Base-by-base conservation (phyloP, 768 basidiomycete genomes). In the Asterophora lycoperdoides region DNA sequence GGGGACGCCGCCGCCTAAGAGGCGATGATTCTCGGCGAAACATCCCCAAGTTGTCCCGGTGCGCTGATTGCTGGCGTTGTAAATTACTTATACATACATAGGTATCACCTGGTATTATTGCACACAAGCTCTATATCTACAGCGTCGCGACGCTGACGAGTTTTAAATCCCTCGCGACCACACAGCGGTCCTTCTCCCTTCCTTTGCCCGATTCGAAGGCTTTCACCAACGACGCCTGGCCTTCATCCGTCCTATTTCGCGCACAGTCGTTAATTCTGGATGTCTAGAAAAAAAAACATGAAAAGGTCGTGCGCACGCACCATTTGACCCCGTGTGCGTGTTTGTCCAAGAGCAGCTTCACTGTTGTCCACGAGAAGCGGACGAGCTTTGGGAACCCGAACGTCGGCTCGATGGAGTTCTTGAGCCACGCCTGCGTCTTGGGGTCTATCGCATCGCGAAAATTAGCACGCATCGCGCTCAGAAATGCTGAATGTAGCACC, bases 321-420 rank as follows among this genome's bases (percentile, higher is more conserved):
- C 96, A 99, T 70, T 87, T 80, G 9, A 89, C 83, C 1, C 73
- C 58, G 63, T 91, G 85, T 0, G 79, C 95, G 33, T 81, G 71
- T 60, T 89, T 89, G 42, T 95, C 92, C 13, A 99, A 68, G 2
- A 83, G 64, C 1, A 89, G 78, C 61, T 93, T 93, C 52, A 94
- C 83, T 0, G 96, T 96, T 3, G 89, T 83, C 96, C 96, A 99
- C 1, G 89, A 93, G 68, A 98, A 98, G 14, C 96, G 81, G 3
- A 83, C 94, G 33, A 97, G 67, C 14, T 81, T 86, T 0, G 95
- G 95, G 60, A 82, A 95, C 4, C 96, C 96, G 62, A 99, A 99
- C 2, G 91, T 86, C 1, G 85, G 86, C 47, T 97, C 85, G 10
- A 97, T 60, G 0, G 86, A 76, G 1, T 72, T 63, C 55, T 78